Evolutionary conservation across 1,284 basidiomycete genomes (phyloP).

Genomic region (Amylostereum chailletii): DNA sequence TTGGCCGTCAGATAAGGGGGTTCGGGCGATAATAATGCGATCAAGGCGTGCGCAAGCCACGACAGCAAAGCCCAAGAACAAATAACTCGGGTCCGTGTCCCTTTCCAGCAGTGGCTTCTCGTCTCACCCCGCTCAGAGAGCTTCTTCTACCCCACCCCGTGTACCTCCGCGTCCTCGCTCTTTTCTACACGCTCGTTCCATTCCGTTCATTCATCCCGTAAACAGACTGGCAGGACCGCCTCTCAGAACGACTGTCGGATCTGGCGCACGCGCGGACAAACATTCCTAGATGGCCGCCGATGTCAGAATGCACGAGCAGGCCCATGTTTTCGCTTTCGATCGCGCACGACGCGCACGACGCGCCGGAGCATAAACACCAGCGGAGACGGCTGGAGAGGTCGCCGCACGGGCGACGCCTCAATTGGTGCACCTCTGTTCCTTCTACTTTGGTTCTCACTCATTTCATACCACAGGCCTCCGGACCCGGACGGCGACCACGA

Average conservation of each 20-base stretch:
- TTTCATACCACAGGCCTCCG: slow-evolving; percentile 52
- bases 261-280: slow-evolving; percentile 19
- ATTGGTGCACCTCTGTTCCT: slow-evolving; percentile 60
- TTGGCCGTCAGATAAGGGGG: too few species aligned
- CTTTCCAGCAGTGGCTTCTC: slow-evolving; percentile 21
- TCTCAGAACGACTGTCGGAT: slow-evolving; percentile 24
- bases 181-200: too few species aligned
- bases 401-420: slow-evolving; percentile 16
- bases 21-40: too few species aligned
- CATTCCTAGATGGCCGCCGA: slow-evolving; percentile 3
- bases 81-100: slow-evolving; percentile 16
- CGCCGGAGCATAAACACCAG: neutral
- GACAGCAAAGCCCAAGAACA: slow-evolving; percentile 14
- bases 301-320: slow-evolving; percentile 5
- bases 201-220: slow-evolving; percentile 43
- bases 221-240: slow-evolving; percentile 68
- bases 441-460: slow-evolving; percentile 70
- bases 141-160: slow-evolving; percentile 4
- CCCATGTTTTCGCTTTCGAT: slow-evolving; percentile 15
- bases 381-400: slow-evolving; percentile 1
- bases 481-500: too few species aligned
- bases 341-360: slow-evolving; percentile 3
- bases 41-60: slow-evolving; percentile 1
- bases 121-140: slow-evolving; percentile 52
- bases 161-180: too few species aligned